Evolutionary conservation across 1,284 basidiomycete species (phyloP).

Genomic region (Thelephora terrestris): DNA sequence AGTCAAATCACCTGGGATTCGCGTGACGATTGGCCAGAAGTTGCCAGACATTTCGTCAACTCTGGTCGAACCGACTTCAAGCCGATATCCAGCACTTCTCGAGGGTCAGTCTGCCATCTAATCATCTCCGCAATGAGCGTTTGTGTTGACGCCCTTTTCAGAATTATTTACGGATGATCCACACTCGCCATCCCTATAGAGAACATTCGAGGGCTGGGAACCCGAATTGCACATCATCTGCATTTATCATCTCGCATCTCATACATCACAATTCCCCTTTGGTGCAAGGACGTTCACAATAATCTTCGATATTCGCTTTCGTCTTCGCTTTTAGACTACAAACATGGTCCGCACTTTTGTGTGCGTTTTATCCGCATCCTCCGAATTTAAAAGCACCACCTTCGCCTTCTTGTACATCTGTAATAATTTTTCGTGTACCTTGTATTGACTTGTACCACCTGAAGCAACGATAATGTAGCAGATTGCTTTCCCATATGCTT

Average conservation of each 20-base stretch:
- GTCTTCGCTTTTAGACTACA: background rate
- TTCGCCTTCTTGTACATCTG: no score
- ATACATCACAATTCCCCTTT: background rate
- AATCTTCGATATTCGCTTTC: background rate
- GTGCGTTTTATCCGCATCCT: no score
- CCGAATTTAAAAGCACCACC: no score
- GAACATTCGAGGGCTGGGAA: background rate
- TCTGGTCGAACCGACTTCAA: slow-evolving; percentile 67
- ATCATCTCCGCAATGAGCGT: background rate
- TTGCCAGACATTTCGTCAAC: slow-evolving; percentile 59
- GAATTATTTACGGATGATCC: slow-evolving; percentile 29
- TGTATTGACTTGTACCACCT: no score
- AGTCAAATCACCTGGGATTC: slow-evolving; percentile 62
- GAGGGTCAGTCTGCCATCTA: slow-evolving; percentile 42
- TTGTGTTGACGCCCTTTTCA: slow-evolving; percentile 12
- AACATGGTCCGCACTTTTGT: background rate
- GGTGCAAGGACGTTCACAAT: no score
- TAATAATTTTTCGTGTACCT: no score
- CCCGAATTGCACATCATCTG: background rate
- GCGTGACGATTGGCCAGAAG: slow-evolving; percentile 59
- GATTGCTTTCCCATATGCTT: no score
- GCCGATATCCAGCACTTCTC: slow-evolving; percentile 61
- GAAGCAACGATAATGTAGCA: no score
- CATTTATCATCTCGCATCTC: background rate
- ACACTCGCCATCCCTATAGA: background rate